Evolutionary conservation across 208 protist genomes (phyloP).

Genomic region (Endotrypanum monterogeii): DNA sequence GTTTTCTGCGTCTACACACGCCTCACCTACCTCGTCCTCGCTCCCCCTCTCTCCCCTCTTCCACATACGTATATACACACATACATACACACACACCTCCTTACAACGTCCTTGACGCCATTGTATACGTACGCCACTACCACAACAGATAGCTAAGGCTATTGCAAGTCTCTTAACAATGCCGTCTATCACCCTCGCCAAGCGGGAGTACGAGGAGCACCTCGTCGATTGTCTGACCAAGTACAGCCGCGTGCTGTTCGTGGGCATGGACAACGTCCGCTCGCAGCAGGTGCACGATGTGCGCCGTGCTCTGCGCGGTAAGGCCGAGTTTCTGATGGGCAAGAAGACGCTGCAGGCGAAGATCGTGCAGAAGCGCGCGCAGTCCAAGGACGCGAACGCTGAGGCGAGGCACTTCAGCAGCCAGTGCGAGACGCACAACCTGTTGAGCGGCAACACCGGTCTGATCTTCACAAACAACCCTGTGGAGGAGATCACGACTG

Average conservation of each 20-base stretch:
- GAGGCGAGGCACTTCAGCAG: slow-evolving; percentile 66
- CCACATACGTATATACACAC: not conserved
- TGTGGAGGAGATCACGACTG: slow-evolving; percentile 81
- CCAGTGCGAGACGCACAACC: slow-evolving; percentile 49
- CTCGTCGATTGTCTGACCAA: slow-evolving; percentile 91
- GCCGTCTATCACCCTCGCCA: slow-evolving; percentile 71
- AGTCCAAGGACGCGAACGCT: slow-evolving; percentile 43
- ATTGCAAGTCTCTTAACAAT: slow-evolving; percentile 20
- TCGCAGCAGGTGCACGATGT: slow-evolving; percentile 98
- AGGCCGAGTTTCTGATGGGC: slow-evolving; percentile 97
- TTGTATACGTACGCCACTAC: not conserved
- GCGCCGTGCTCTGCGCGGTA: slow-evolving; percentile 93
- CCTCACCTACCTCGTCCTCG: too few species aligned
- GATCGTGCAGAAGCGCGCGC: slow-evolving; percentile 86
- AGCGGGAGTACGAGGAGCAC: slow-evolving; percentile 92
- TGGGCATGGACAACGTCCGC: slow-evolving; percentile 96
- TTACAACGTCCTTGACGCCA: not conserved
- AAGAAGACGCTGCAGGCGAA: slow-evolving; percentile 99
- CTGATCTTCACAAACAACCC: slow-evolving; percentile 99
- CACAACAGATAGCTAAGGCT: slow-evolving; percentile 8
- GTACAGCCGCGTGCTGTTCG: slow-evolving; percentile 96
- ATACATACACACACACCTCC: not conserved
- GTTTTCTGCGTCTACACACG: not conserved
- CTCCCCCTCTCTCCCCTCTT: not conserved
- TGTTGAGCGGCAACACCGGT: slow-evolving; percentile 96